These are phyloP conservation scores for Colletotrichum salicis DNA, from an alignment of 2,329 filamentous ascomycete genomes.

Conservation along the genomic window DNA sequence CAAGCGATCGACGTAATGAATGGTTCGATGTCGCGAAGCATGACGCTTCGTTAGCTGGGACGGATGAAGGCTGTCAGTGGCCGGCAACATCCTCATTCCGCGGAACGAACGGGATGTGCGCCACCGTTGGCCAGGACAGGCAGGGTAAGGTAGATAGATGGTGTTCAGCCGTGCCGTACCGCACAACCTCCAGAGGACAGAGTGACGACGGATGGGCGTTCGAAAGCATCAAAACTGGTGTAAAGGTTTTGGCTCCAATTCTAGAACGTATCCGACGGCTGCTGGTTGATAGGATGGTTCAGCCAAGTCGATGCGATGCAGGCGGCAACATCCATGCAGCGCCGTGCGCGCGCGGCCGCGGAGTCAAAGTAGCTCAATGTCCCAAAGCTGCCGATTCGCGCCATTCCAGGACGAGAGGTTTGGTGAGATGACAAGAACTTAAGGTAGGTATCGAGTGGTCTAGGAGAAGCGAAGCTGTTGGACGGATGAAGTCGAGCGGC, in stretches of 20 bases:
- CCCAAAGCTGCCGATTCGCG: not conserved
- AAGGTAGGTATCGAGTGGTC: not conserved
- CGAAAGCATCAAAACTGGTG: not conserved
- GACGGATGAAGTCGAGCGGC: not conserved
- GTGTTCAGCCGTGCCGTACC: not conserved
- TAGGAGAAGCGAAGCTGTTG: not conserved
- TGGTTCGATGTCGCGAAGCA: slow-evolving; percentile 18
- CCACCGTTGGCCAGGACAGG: slow-evolving; percentile 11
- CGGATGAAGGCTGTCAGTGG: not conserved
- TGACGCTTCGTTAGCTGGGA: not conserved
- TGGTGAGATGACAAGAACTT: not conserved
- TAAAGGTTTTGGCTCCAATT: slow-evolving; percentile 17
- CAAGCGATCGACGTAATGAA: slow-evolving; percentile 14
- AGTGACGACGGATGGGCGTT: slow-evolving; percentile 13
- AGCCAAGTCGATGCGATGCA: slow-evolving; percentile 20
- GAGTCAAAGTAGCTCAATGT: not conserved
- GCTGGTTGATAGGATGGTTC: slow-evolving; percentile 14
- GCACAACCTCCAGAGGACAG: not conserved
- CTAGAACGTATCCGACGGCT: slow-evolving; percentile 22
- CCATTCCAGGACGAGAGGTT: not conserved
- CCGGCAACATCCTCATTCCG: slow-evolving; percentile 19
- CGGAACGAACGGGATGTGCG: slow-evolving; percentile 18
- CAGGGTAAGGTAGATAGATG: slow-evolving; percentile 4
- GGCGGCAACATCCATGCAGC: slow-evolving; percentile 27
- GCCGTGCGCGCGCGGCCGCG: not conserved